A percentile compares a stretch with the other conserved stretches of the same genome.
Conservation (phyloP, 257 asterid genomes). For the Perilla frutescens region DNA sequence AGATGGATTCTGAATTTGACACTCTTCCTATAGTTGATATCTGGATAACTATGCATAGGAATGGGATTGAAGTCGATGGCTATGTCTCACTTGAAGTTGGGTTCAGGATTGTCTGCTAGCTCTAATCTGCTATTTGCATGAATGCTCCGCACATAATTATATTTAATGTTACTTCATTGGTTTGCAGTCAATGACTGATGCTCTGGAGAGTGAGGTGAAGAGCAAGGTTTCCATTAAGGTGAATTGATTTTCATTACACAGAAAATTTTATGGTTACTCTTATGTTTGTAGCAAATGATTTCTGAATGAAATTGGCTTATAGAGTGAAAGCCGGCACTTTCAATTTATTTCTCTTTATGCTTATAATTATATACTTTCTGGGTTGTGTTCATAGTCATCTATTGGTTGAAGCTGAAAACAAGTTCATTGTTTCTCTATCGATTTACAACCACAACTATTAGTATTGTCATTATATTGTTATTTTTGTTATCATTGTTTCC, state of each 20-base stretch:
- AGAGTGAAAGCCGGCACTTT: slow-evolving; percentile 6
- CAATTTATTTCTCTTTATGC: slow-evolving; percentile 7
- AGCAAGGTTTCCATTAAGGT: slow-evolving; percentile 88
- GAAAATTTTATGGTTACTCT: not conserved
- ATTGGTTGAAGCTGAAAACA: slow-evolving; percentile 26
- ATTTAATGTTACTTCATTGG: slow-evolving; percentile 26
- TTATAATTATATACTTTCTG: slow-evolving; percentile 14
- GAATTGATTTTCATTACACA: slow-evolving; percentile 26
- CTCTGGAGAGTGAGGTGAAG: slow-evolving; percentile 80
- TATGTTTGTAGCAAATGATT: slow-evolving; percentile 11
- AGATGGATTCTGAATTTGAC: slow-evolving; percentile 3
- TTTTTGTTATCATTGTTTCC: not conserved
- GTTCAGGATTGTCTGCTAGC: slow-evolving; percentile 16
- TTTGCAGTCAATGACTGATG: slow-evolving; percentile 91
- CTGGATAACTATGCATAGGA: not conserved
- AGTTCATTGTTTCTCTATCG: slow-evolving; percentile 13
- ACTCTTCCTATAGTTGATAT: not conserved
- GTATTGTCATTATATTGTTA: not conserved
- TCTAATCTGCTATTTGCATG: slow-evolving; percentile 24
- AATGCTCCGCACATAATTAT: slow-evolving; percentile 15
- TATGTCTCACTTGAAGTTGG: slow-evolving; percentile 24
- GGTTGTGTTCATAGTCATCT: slow-evolving; percentile 13
- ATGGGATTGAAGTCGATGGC: slow-evolving; percentile 2
- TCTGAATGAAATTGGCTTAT: slow-evolving; percentile 15
- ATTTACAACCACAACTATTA: not conserved